Evolutionary conservation across 2,329 filamentous ascomycete species (phyloP), one percentile per base, ranked within the genome.

Genomic region (Bipolaris zeicola): DNA sequence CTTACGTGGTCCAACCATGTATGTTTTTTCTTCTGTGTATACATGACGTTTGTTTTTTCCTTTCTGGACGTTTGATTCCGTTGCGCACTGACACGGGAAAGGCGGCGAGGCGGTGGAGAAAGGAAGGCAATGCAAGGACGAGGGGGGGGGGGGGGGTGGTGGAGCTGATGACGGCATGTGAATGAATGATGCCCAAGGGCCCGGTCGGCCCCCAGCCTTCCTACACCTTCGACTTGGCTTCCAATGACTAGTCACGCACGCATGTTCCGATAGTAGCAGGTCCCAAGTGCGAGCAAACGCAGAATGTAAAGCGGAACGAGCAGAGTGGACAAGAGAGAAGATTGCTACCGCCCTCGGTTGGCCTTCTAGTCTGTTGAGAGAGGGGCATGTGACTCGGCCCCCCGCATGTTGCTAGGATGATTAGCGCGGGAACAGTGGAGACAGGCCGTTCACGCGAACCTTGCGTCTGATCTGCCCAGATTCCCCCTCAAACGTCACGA

Each of bases 391-490:
- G 58, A 61, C 47, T 36, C 45, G 34, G 58, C 44, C 46, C 49
- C 22, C 33, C 37, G 37, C 45, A 57, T 49, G n/a, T n/a, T 28
- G 45, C 55, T 55, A 62, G 53, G 53, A 57, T 34, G 58, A 49
- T 60, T 60, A 50, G 61, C 55, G 41, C 44, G 38, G 50, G 42
- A 50, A 43, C 38, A 33, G 44, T 51, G 34, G 36, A 20, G 38
- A 45, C 50, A 31, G 28, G 26, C 50, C 47, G 44, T 57, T 20
- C 55, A 63, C 58, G 60, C 58, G 61, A 61, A 42, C 56, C 53
- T 50, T 39, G 48, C 61, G 44, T 55, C 53, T 64, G 61, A 64
- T 62, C 45, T 50, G 20, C 39, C 44, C 34, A 45, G 43, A 33
- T 33, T 44, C 50, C 10, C 39, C 51, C 48, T 7, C 39, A 51